A percentile compares a stretch with the other conserved stretches of the same genome.
phyloP scores from a whole-genome alignment of 306 rosid species.

The Quercus mongolica region DNA sequence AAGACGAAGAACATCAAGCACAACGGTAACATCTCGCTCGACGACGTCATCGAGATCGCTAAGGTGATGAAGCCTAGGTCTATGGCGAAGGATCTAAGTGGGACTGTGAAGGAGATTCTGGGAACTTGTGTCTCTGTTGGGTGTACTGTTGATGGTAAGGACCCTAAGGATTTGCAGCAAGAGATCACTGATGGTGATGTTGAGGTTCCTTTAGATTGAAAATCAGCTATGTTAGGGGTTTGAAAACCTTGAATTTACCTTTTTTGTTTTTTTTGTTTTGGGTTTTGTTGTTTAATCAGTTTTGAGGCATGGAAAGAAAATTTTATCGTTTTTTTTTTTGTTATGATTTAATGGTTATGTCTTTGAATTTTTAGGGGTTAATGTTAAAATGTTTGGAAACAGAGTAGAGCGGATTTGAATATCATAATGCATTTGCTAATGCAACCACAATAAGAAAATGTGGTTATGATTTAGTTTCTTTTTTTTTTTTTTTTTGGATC shows the following conservation, averaged over 20 bases:
- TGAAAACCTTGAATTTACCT: not conserved
- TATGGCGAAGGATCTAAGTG: slow-evolving; percentile 75
- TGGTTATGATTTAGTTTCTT: too few species aligned
- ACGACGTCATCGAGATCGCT: slow-evolving; percentile 80
- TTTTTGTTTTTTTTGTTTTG: not conserved
- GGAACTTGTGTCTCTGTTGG: slow-evolving; percentile 91
- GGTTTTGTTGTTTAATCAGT: slow-evolving; percentile 17
- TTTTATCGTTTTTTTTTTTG: not conserved
- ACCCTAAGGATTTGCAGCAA: slow-evolving; percentile 76
- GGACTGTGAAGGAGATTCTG: slow-evolving; percentile 73
- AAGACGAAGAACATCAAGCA: slow-evolving; percentile 82
- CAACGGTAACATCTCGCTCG: slow-evolving; percentile 72
- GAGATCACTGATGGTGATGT: slow-evolving; percentile 73
- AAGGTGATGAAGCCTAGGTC: slow-evolving; percentile 63
- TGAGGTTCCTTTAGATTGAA: slow-evolving; percentile 41
- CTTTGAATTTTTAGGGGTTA: not conserved
- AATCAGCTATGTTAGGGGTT: not conserved
- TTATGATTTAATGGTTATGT: not conserved
- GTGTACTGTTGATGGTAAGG: slow-evolving; percentile 79
- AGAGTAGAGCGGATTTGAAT: too few species aligned
- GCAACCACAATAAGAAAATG: too few species aligned
- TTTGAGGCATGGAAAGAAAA: slow-evolving; percentile 20
- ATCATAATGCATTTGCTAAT: too few species aligned
- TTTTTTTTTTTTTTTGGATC: too few species aligned
- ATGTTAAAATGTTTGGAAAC: not conserved